Evolutionary conservation across 2,329 filamentous ascomycete genomes (phyloP).

Genomic region (Blastomyces parvus): DNA sequence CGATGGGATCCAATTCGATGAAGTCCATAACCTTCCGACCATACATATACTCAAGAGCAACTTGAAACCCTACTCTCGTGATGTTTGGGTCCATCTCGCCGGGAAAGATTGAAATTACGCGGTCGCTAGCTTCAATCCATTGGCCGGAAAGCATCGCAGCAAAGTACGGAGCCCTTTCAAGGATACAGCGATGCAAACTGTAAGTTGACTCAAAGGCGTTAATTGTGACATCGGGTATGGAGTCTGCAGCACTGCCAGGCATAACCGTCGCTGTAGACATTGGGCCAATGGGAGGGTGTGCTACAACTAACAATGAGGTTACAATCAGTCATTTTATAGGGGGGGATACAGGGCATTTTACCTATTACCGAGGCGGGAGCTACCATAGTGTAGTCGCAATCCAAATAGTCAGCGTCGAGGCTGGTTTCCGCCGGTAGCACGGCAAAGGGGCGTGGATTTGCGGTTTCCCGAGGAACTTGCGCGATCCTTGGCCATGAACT

Average conservation of each 20-base stretch:
- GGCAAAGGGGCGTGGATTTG: background rate
- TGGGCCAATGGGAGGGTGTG: background rate
- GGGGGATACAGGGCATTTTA: background rate
- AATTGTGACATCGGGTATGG: background rate
- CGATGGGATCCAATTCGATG: background rate
- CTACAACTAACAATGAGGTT: background rate
- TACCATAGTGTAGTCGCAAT: background rate
- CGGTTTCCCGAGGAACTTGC: background rate
- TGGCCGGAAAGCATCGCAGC: background rate
- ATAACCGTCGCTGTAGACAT: background rate
- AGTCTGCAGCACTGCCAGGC: background rate
- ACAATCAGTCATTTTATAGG: background rate
- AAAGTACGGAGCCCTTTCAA: background rate
- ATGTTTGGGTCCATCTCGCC: conserved; percentile 4
- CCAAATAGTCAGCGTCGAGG: background rate
- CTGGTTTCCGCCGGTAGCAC: background rate
- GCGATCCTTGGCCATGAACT: background rate
- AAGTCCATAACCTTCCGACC: background rate
- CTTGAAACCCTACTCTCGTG: background rate
- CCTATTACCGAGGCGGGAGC: background rate
- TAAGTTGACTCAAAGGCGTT: background rate
- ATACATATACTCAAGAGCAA: conserved; percentile 2
- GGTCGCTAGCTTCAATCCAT: background rate
- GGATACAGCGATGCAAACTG: background rate
- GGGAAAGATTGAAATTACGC: background rate